Percentiles rank a stretch among this genome's conserved stretches.
Evolutionary conservation across 2,329 filamentous ascomycete genomes (phyloP).

Genomic region (Colletotrichum eleusines): DNA sequence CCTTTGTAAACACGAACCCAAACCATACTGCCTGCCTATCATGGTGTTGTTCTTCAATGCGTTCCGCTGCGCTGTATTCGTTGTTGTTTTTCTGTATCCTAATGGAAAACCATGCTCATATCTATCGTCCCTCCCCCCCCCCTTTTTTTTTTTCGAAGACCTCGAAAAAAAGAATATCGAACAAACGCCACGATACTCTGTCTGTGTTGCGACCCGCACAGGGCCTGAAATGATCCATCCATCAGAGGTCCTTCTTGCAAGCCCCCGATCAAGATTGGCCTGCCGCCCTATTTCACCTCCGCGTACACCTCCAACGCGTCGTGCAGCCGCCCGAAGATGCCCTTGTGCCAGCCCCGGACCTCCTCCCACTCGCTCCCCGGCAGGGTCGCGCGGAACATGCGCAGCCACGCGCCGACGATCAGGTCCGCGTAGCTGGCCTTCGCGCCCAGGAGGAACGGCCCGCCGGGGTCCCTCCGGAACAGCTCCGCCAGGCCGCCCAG

Average conservation of each 20-base stretch:
- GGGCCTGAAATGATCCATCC: background rate
- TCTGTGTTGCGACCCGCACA: background rate
- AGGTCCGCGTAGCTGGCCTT: conserved; percentile 65
- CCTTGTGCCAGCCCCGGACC: conserved; percentile 61
- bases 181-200: background rate
- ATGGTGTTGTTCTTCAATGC: background rate
- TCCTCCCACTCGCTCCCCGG: conserved; percentile 61
- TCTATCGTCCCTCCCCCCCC: background rate
- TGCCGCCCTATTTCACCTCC: conserved; percentile 46
- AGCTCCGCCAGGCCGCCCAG: conserved; percentile 58
- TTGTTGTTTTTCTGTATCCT: background rate
- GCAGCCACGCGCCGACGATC: conserved; percentile 68
- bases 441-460: conserved; percentile 62
- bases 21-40: background rate
- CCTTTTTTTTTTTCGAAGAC: too few species aligned
- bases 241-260: background rate
- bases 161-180: background rate
- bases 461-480: conserved; percentile 53
- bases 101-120: background rate
- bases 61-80: background rate
- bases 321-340: conserved; percentile 63
- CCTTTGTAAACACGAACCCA: too few species aligned
- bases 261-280: too few species aligned
- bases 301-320: conserved; percentile 58
- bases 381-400: conserved; percentile 57